Evolutionary conservation across 75 land plant genomes (phyloP).

Genomic region (Adiantum capillusveneris): DNA sequence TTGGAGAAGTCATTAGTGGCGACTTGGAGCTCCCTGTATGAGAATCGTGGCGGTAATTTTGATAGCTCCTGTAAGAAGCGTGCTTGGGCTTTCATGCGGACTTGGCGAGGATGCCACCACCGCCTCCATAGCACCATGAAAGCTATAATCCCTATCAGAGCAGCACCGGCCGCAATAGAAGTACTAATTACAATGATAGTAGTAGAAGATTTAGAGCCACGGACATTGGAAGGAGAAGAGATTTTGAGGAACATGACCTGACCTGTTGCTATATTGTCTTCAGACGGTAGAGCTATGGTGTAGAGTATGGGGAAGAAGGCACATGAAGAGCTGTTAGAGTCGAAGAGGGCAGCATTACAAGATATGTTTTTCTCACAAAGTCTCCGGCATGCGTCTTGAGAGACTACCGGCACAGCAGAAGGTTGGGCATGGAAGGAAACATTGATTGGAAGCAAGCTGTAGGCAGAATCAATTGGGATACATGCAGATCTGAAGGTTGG

Average conservation of each 20-base stretch:
- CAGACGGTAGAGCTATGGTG: not conserved
- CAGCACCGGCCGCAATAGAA: not conserved
- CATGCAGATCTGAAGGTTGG: too few relatives aligned
- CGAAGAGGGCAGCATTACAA: too few relatives aligned
- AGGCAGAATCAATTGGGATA: too few relatives aligned
- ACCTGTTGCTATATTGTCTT: not conserved
- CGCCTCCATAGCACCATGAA: not conserved
- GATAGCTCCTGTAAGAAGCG: conserved; percentile 33
- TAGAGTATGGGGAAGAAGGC: not conserved
- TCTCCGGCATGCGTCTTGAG: not conserved
- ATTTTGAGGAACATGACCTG: not conserved
- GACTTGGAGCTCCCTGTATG: conserved; percentile 42
- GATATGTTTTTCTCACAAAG: not conserved
- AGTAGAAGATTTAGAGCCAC: not conserved
- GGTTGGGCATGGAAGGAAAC: not conserved
- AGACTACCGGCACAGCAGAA: not conserved
- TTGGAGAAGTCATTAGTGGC: conserved; percentile 51
- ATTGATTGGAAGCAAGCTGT: too few relatives aligned
- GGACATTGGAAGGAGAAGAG: too few relatives aligned
- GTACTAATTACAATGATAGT: not conserved
- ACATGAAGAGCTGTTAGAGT: too few relatives aligned
- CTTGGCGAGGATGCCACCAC: not conserved
- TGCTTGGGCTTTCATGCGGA: conserved; percentile 16
- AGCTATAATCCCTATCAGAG: not conserved
- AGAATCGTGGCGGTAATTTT: conserved; percentile 53